Evolutionary conservation across 805 yeast genomes (phyloP), one percentile per base, ranked within the genome.

Genomic region (Suhomyces kilbournensis): DNA sequence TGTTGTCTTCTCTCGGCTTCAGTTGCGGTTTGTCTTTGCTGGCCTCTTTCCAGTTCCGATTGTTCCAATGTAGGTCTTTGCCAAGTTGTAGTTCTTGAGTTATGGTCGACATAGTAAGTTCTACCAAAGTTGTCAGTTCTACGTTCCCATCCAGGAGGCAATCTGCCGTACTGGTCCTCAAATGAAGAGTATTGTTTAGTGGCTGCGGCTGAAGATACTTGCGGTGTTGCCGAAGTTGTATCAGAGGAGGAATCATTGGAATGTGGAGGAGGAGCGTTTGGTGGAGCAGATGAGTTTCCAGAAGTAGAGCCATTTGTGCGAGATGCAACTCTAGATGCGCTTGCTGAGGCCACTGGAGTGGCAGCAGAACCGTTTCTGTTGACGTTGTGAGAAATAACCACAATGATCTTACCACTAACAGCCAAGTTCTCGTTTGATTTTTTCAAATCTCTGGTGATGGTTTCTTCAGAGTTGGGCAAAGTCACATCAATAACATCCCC

Each of bases 101-200:
- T 91, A 74, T 94, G 99, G 72, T 94, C 99, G 35, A 94, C 99
- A 67, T 93, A 94, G 72, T 94, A 94, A 1, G 98, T 93, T 66
- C 99, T 83, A 26, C 99, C 99, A 64, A 91, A 89, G 69, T 91
- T 90, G 70, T 94, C 99, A 1, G 98, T 92, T 72, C 99, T 83
- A 62, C 99, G 85, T 71, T 94, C 99, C 98, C 99, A 94, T 3
- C 99, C 99, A 6, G 97, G 90, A 3, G 99, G 99, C 60, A 94
- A 78, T 66, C 97, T 80, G 43, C 99, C 99, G 62, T 85, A 83
- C 69, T 93, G 98, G 72, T 94, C 99, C 72, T 94, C 99, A 68
- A 94, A 94, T 1, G 98, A 90, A 4, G 96, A 88, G 62, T 85
- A 86, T 64, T 86, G 96, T 63, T 91, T 82, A 59, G 72, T 71